Conservation (phyloP, 805 yeast species). For the Kodamaea sagamina region DNA sequence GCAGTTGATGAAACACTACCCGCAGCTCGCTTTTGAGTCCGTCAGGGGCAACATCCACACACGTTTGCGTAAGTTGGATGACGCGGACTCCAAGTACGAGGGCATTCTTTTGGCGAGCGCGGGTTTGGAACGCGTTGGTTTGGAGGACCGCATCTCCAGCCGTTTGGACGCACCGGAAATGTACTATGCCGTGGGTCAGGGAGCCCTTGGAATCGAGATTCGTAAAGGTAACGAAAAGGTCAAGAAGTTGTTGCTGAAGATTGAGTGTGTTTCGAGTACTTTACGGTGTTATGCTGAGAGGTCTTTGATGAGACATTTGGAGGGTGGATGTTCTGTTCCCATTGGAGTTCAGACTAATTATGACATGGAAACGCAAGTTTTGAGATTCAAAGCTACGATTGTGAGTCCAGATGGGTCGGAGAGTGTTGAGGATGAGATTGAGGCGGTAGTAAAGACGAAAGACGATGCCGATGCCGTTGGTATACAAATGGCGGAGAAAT, state of each 20-base stretch:
- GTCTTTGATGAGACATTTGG: slow-evolving; percentile 79
- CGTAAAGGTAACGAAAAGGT: slow-evolving; percentile 65
- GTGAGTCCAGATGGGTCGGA: slow-evolving; percentile 81
- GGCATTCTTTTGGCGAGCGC: slow-evolving; percentile 92
- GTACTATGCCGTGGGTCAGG: slow-evolving; percentile 99
- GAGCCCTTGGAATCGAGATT: slow-evolving; percentile 93
- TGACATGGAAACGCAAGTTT: slow-evolving; percentile 40
- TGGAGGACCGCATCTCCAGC: slow-evolving; percentile 74
- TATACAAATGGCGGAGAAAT: slow-evolving; percentile 59
- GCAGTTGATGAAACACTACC: slow-evolving; percentile 77
- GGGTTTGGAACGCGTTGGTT: slow-evolving; percentile 74
- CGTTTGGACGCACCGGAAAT: slow-evolving; percentile 72
- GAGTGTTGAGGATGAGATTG: slow-evolving; percentile 58
- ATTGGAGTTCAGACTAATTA: slow-evolving; percentile 80
- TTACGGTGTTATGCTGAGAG: slow-evolving; percentile 87
- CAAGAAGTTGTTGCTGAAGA: slow-evolving; percentile 57
- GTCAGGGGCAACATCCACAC: slow-evolving; percentile 83
- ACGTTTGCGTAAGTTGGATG: slow-evolving; percentile 78
- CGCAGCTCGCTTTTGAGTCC: slow-evolving; percentile 74
- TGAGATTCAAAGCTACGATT: slow-evolving; percentile 69
- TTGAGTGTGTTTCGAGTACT: slow-evolving; percentile 67
- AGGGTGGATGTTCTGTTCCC: slow-evolving; percentile 98
- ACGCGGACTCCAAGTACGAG: slow-evolving; percentile 56
- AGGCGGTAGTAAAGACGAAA: slow-evolving; percentile 39
- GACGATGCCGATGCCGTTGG: slow-evolving; percentile 76